These are phyloP conservation scores for Candida adriatica DNA, from an alignment of 805 yeast species.

Conservation along the genomic window DNA sequence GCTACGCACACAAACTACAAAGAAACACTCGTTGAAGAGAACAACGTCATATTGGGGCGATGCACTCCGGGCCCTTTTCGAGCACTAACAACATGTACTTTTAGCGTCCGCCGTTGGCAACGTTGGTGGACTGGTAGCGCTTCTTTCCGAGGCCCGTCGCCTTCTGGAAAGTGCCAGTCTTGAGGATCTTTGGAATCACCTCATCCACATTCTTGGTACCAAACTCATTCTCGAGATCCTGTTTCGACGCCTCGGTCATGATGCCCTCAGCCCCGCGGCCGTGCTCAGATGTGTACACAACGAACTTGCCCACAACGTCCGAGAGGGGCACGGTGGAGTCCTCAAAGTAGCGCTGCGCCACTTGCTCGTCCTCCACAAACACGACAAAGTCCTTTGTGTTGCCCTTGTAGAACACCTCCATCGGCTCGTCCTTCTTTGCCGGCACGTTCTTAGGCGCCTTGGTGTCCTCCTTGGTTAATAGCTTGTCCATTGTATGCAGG, in stretches of 20 bases:
- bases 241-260: slow-evolving; percentile 63
- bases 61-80: too few species aligned
- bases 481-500: too few species aligned
- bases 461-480: too few species aligned
- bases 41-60: too few species aligned
- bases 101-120: neutral
- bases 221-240: slow-evolving; percentile 60
- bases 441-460: too few species aligned
- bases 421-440: too few species aligned
- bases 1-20: neutral
- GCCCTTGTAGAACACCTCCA: slow-evolving; percentile 62
- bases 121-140: slow-evolving; percentile 37
- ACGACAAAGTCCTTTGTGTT: slow-evolving; percentile 54
- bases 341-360: slow-evolving; percentile 39
- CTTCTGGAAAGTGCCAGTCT: slow-evolving; percentile 50
- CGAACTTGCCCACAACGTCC: slow-evolving; percentile 56
- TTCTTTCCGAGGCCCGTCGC: slow-evolving; percentile 23
- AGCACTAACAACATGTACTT: too few species aligned
- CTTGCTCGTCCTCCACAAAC: slow-evolving; percentile 50
- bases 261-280: slow-evolving; percentile 69
- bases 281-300: slow-evolving; percentile 52
- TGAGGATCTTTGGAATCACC: slow-evolving; percentile 50
- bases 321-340: slow-evolving; percentile 50
- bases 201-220: slow-evolving; percentile 49
- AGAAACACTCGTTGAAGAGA: too few species aligned